Evolutionary conservation across 345 rosid genomes (phyloP).

Genomic region (Psidium guajava): DNA sequence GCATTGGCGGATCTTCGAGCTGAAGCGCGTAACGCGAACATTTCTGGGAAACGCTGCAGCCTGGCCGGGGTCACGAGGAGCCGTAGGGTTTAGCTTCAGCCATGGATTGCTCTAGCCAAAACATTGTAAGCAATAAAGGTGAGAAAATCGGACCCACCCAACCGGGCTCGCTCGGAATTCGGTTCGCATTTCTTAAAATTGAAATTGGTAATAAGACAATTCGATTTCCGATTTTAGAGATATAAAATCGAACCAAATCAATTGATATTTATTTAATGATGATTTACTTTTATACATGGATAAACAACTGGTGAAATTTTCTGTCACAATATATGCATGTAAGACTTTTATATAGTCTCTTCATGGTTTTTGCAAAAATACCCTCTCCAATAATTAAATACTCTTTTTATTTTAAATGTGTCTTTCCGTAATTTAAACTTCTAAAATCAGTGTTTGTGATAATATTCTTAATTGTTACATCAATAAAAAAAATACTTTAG

Average conservation of each 20-base stretch:
- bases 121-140: too few species aligned
- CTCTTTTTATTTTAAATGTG: neutral
- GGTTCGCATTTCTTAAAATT: too few species aligned
- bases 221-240: too few species aligned
- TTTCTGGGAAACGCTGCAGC: neutral
- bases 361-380: neutral
- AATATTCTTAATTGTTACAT: neutral
- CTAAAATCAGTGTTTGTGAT: neutral
- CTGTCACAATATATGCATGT: neutral
- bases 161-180: too few species aligned
- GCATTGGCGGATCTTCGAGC: constrained; percentile 8
- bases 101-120: too few species aligned
- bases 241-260: too few species aligned
- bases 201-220: too few species aligned
- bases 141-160: too few species aligned
- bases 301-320: neutral
- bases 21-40: constrained; percentile 4
- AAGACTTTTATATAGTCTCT: neutral
- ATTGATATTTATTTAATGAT: too few species aligned
- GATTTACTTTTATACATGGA: too few species aligned
- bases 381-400: neutral
- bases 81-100: too few species aligned
- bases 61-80: neutral
- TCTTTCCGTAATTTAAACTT: neutral
- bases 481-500: neutral